phyloP scores from a whole-genome alignment of 2,329 filamentous ascomycete species.

The Leptographium flavum region DNA sequence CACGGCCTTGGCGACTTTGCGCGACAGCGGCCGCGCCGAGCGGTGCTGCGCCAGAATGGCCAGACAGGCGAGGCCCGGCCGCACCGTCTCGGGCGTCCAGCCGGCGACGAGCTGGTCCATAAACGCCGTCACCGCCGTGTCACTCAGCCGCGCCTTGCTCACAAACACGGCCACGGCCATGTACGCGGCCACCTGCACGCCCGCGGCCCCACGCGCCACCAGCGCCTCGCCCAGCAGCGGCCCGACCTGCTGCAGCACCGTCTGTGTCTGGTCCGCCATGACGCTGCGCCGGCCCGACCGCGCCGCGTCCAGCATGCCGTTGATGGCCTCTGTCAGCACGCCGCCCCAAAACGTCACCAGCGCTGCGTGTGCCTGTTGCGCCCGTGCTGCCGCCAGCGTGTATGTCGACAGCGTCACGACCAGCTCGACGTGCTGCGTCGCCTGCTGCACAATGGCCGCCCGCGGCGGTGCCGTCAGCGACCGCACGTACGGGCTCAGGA shows the following conservation, averaged over 20 bases:
- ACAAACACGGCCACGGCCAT: slow-evolving; percentile 82
- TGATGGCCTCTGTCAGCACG: slow-evolving; percentile 71
- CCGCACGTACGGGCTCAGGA: slow-evolving; percentile 74
- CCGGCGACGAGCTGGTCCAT: slow-evolving; percentile 78
- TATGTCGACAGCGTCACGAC: slow-evolving; percentile 66
- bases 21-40: slow-evolving; percentile 53
- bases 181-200: slow-evolving; percentile 75
- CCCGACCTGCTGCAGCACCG: slow-evolving; percentile 52
- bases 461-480: slow-evolving; percentile 64
- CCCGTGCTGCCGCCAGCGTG: slow-evolving; percentile 58
- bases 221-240: slow-evolving; percentile 66
- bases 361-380: slow-evolving; percentile 59
- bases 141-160: slow-evolving; percentile 65
- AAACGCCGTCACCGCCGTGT: slow-evolving; percentile 66
- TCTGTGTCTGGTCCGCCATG: slow-evolving; percentile 69
- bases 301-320: slow-evolving; percentile 64
- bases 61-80: slow-evolving; percentile 64
- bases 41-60: slow-evolving; percentile 72
- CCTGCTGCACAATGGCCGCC: slow-evolving; percentile 69
- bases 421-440: slow-evolving; percentile 63
- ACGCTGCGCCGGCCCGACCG: slow-evolving; percentile 63
- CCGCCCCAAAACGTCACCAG: slow-evolving; percentile 86
- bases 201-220: slow-evolving; percentile 58
- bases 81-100: slow-evolving; percentile 60
- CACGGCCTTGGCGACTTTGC: slow-evolving; percentile 54